Conservation (phyloP, 331 rosid species). For the Telfairia occidentalis region DNA sequence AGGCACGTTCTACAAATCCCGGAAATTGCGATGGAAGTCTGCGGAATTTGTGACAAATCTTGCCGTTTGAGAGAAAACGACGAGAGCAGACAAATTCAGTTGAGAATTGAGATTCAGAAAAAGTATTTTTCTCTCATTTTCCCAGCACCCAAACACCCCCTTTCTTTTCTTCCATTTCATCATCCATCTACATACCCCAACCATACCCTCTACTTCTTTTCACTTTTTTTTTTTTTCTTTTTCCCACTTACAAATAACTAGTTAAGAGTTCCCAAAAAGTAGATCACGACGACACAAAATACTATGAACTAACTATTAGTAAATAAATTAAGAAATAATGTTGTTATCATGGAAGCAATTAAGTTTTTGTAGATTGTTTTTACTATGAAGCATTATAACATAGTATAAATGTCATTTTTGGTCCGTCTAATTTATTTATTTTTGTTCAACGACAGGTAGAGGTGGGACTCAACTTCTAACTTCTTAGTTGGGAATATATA, state of each 20-base stretch:
- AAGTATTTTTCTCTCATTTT: neutral
- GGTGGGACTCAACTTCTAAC: too few species aligned
- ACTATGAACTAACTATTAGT: neutral
- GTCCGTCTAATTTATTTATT: too few species aligned
- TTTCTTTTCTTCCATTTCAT: neutral
- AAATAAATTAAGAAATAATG: too few species aligned
- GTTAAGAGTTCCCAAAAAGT: neutral
- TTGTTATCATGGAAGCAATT: too few species aligned
- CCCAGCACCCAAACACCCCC: neutral
- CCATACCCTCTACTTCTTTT: neutral
- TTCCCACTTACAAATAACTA: neutral
- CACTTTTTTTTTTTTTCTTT: neutral
- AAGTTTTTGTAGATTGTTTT: too few species aligned
- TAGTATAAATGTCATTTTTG: too few species aligned
- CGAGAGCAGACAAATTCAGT: neutral
- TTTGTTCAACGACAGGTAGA: too few species aligned
- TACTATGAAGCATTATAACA: too few species aligned
- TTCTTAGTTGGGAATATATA: too few species aligned
- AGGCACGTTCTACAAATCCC: constrained; percentile 5
- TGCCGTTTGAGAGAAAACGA: neutral
- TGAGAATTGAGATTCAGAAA: too few species aligned
- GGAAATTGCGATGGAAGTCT: constrained; percentile 3
- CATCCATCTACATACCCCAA: neutral
- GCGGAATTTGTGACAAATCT: neutral
- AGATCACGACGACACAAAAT: neutral